A percentile compares a stretch with the other conserved stretches of the same genome.
Conservation (phyloP, 345 rosid species). For the Euphorbia pulcherrima region DNA sequence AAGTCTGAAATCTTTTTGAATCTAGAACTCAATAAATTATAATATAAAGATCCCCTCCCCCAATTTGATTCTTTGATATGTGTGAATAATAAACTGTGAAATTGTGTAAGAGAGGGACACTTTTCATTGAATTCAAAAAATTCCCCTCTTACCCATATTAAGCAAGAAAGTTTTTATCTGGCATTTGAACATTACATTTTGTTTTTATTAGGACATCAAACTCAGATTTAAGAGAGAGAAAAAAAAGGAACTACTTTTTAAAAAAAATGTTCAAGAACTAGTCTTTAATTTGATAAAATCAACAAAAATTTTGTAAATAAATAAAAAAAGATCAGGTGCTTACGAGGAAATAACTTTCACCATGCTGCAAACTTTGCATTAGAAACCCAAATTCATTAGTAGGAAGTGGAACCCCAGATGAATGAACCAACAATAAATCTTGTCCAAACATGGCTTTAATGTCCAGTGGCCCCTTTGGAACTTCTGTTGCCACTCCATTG, state of each 20-base stretch:
- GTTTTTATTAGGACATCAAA: not conserved
- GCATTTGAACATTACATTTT: conserved; percentile 11
- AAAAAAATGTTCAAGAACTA: not conserved
- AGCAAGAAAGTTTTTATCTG: conserved; percentile 13
- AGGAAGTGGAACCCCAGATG: conserved; percentile 75
- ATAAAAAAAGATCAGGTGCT: not conserved
- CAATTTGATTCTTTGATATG: conserved; percentile 11
- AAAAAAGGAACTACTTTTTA: not conserved
- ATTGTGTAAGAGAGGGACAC: conserved; percentile 12
- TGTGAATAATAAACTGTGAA: not conserved
- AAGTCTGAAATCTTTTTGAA: conserved; percentile 14
- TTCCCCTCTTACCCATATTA: conserved; percentile 26
- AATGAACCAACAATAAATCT: conserved; percentile 63
- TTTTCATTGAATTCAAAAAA: conserved; percentile 37
- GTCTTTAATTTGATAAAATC: not conserved
- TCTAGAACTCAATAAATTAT: conserved; percentile 22
- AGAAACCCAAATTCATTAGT: conserved; percentile 65
- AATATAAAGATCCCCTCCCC: conserved; percentile 14
- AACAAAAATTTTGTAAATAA: not conserved
- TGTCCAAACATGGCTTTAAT: conserved; percentile 70
- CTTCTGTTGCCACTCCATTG: conserved; percentile 79
- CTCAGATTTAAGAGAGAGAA: not conserved
- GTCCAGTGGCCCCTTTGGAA: conserved; percentile 73
- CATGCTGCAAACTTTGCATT: conserved; percentile 76
- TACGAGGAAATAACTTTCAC: conserved; percentile 97